Base-by-base conservation (phyloP, 1,139 yeast genomes). In the Suhomyces kunorum region DNA sequence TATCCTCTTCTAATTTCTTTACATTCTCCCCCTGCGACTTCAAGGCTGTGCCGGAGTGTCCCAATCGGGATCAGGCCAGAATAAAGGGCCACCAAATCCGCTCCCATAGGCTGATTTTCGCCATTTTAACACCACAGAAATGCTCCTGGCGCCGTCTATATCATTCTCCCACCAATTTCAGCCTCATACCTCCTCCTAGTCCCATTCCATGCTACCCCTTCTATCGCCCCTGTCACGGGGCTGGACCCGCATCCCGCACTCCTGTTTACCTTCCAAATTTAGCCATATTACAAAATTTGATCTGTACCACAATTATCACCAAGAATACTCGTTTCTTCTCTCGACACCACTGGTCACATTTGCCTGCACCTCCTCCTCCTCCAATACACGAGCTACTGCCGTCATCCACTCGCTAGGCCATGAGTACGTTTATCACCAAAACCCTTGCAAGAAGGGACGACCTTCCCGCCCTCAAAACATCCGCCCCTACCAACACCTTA, bases 241-340 rank as follows among this genome's bases (percentile, higher is more conserved):
- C 3, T 6, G 11, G 4, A 8, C n/a, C 19, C 11, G 24, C 15
- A 14, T 9, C 15, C 22, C 34, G 37, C 38, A 29, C 33, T n/a
- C 24, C 40, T 40, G 39, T 40, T 40, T 40, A 40, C 43, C 29
- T 40, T 40, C 43, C 43, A 39, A 36, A 39, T 39, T 31, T 39
- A 39, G 43, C 30, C 24, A 37, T 22, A 22, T 3, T 20, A 20
- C 24, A 40, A 36, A 36, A 40, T 28, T 32, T 30, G 39, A 33
- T 36, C 39, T 17, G 14, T 17, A 15, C 17, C 24, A 12, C 36
- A 33, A 29, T 12, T 13, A n/a, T 29, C 15, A n/a, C 18, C n/a
- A 19, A 22, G 32, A n/a, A 19, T 19, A 29, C 19, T 12, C 15
- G 32, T 18, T 29, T 29, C 14, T 17, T 28, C 18, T 8, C 24